Conservation (phyloP, 1,139 yeast genomes). For the Citeromyces hawaiiensis region DNA sequence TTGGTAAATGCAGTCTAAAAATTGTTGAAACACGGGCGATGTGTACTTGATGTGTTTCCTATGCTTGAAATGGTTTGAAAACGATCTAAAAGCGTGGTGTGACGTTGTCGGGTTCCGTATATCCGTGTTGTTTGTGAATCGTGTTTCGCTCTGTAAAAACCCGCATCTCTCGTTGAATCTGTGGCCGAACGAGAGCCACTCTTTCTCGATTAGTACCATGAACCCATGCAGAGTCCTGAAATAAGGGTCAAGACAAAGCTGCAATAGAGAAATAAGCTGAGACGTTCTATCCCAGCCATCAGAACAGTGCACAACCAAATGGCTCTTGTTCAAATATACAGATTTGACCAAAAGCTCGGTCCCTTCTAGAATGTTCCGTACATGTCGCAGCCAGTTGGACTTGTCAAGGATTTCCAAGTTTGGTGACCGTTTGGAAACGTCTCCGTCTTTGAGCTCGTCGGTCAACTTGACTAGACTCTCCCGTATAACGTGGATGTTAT, state of each 20-base stretch:
- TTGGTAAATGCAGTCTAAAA: slow-evolving; percentile 82
- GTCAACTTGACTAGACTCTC: slow-evolving; percentile 61
- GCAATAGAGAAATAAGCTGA: slow-evolving; percentile 74
- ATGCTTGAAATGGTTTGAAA: slow-evolving; percentile 23
- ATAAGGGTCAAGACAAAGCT: slow-evolving; percentile 82
- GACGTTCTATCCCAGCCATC: slow-evolving; percentile 99
- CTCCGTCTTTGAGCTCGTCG: slow-evolving; percentile 56
- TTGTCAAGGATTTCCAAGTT: slow-evolving; percentile 34
- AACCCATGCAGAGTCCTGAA: slow-evolving; percentile 83
- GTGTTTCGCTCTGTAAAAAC: slow-evolving; percentile 36
- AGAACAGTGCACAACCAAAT: slow-evolving; percentile 82
- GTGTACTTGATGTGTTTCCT: slow-evolving; percentile 36
- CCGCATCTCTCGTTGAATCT: slow-evolving; percentile 78
- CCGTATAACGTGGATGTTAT: slow-evolving; percentile 90
- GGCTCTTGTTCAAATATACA: slow-evolving; percentile 69
- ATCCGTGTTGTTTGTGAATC: slow-evolving; percentile 16
- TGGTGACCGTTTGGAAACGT: slow-evolving; percentile 28
- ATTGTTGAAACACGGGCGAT: slow-evolving; percentile 90
- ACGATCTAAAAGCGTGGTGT: slow-evolving; percentile 19
- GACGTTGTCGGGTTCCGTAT: slow-evolving; percentile 17
- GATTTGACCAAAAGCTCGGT: slow-evolving; percentile 72
- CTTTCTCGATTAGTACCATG: slow-evolving; percentile 76
- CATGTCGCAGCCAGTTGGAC: slow-evolving; percentile 72
- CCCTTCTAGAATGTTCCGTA: slow-evolving; percentile 57
- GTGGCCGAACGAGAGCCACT: slow-evolving; percentile 93